Conservation (phyloP, 495 filamentous ascomycete genomes). For the Pseudoneurospora amorphoporcata region DNA sequence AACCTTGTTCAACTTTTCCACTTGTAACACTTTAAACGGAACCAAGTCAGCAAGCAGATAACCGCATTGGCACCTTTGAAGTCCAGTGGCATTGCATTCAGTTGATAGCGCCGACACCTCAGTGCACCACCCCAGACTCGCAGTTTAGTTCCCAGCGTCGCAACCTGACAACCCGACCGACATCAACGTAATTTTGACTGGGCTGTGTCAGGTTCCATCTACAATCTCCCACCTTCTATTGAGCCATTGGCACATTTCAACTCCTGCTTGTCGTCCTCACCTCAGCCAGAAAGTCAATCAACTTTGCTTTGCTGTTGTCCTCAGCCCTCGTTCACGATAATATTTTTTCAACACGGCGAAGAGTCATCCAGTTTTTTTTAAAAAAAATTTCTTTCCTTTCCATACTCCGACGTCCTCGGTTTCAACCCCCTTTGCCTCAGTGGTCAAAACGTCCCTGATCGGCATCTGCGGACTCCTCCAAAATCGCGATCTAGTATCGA, state of each 20-base stretch:
- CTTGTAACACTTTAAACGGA: background rate
- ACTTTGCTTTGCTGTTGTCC: conserved; percentile 1
- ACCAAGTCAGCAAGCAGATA: background rate
- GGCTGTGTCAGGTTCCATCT: conserved; percentile 1
- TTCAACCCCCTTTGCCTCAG: background rate
- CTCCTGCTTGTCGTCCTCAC: background rate
- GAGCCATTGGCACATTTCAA: background rate
- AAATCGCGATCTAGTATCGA: background rate
- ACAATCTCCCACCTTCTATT: background rate
- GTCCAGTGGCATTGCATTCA: background rate
- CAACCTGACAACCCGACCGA: background rate
- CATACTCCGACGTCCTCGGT: background rate
- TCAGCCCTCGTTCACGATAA: background rate
- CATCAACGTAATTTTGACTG: conserved; percentile 10
- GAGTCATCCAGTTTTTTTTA: background rate
- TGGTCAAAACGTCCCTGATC: background rate
- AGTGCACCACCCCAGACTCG: background rate
- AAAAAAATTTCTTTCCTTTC: background rate
- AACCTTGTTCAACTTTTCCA: background rate
- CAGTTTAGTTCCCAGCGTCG: background rate
- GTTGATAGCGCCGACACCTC: background rate
- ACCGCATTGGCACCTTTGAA: background rate
- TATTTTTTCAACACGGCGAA: background rate
- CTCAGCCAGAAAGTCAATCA: background rate
- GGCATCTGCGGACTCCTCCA: background rate